phyloP scores from a whole-genome alignment of 495 filamentous ascomycete genomes.

The Hypoxylon perforatum region DNA sequence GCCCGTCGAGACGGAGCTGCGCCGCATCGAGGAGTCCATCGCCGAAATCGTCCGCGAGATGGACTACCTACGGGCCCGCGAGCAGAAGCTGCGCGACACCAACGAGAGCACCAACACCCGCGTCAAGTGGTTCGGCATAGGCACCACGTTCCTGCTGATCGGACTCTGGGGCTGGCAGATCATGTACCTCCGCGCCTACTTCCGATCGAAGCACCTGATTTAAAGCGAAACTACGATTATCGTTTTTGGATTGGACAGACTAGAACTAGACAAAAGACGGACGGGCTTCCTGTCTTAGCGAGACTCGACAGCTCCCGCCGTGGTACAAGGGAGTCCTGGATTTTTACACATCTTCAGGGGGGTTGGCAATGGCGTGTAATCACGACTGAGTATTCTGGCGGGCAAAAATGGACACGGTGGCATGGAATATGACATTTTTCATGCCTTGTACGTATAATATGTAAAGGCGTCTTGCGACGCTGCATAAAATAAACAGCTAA shows the following conservation, averaged over 20 bases:
- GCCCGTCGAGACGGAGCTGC: conserved; percentile 94
- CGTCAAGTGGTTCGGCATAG: conserved; percentile 98
- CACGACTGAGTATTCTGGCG: conserved; percentile 22
- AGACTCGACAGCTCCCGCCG: conserved; percentile 4
- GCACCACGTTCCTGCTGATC: conserved; percentile 92
- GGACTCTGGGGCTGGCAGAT: conserved; percentile 96
- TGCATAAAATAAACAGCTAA: conserved; percentile 19
- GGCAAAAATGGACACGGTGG: conserved; percentile 35
- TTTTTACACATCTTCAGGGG: conserved; percentile 1
- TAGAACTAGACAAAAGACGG: background rate
- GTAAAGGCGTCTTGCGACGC: conserved; percentile 30
- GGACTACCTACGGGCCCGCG: conserved; percentile 88
- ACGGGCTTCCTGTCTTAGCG: background rate
- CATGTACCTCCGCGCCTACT: conserved; percentile 96
- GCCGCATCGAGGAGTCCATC: conserved; percentile 90
- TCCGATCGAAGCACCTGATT: conserved; percentile 94
- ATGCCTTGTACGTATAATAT: conserved; percentile 44
- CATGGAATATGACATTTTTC: conserved; percentile 38
- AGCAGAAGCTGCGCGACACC: conserved; percentile 96
- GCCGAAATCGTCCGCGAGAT: conserved; percentile 84
- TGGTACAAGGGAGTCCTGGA: conserved; percentile 20
- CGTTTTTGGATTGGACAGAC: conserved; percentile 9
- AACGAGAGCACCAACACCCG: conserved; percentile 99
- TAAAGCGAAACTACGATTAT: conserved; percentile 49
- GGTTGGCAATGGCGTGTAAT: conserved; percentile 22